Conservation (phyloP, 352 stramenopile species). For the Phytopythium litorale region DNA sequence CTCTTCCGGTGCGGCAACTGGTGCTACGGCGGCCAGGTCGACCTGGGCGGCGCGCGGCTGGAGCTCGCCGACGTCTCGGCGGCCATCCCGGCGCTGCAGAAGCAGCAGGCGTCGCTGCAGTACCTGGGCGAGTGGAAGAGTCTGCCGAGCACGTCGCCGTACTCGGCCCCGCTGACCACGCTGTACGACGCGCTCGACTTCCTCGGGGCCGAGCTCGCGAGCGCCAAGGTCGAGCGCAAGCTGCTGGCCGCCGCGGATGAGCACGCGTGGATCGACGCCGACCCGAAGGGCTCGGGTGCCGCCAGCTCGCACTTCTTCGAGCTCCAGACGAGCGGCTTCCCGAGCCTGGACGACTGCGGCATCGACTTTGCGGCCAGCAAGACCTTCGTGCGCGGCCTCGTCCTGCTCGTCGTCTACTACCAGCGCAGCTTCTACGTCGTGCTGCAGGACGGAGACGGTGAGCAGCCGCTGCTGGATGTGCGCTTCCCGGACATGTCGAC, state of each 20-base stretch:
- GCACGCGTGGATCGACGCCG: slow-evolving; percentile 90
- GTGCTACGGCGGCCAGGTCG: slow-evolving; percentile 92
- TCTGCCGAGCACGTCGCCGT: slow-evolving; percentile 65
- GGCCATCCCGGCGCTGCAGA: slow-evolving; percentile 90
- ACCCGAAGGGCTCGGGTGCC: slow-evolving; percentile 21
- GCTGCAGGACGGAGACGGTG: slow-evolving; percentile 83
- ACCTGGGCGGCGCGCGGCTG: slow-evolving; percentile 72
- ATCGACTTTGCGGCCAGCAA: slow-evolving; percentile 86
- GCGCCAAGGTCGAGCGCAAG: slow-evolving; percentile 78
- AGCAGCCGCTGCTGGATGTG: slow-evolving; percentile 93
- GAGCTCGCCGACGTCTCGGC: slow-evolving; percentile 87
- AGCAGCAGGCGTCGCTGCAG: slow-evolving; percentile 90
- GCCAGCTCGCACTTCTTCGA: slow-evolving; percentile 91
- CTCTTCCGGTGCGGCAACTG: slow-evolving; percentile 95
- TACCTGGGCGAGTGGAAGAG: slow-evolving; percentile 91
- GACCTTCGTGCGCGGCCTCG: slow-evolving; percentile 79
- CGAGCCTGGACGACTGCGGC: slow-evolving; percentile 65
- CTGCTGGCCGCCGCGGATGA: slow-evolving; percentile 81
- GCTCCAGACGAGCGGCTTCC: slow-evolving; percentile 84
- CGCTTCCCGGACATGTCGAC: slow-evolving; percentile 91
- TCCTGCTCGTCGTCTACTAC: slow-evolving; percentile 84
- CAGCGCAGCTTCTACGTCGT: slow-evolving; percentile 90
- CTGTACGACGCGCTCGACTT: slow-evolving; percentile 86
- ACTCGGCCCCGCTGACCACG: slow-evolving; percentile 63
- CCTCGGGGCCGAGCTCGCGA: slow-evolving; percentile 80